Base-by-base conservation (phyloP, 768 basidiomycete species). In the Mrakia hoshinonis region DNA sequence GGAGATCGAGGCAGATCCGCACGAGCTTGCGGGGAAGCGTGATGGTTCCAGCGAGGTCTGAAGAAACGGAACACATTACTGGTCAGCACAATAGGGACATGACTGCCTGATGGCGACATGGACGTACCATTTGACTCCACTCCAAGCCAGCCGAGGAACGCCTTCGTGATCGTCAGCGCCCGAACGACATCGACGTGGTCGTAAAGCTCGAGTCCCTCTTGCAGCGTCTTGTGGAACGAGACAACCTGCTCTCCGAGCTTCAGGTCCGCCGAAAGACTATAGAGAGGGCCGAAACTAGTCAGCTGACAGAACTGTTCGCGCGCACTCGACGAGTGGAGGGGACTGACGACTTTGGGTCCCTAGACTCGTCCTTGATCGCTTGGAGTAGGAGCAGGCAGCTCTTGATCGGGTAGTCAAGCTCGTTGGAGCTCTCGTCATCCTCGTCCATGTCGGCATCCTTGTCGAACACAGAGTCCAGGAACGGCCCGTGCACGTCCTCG, bases 361-460 rank as follows among this genome's bases (percentile, higher is more conserved):
- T 65, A 22, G 49, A 46, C 55, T 72, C 70, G 13, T 61, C 65
- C 54, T 55, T 61, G 34, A 72, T 26, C 1, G 65, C 26, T n/a
- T 54, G 36, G 6, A 72, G 34, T 9, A 72, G 24, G 4, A 67
- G 65, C 20, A 72, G 48, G 13, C 51, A 47, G 65, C 65, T 67
- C 31, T 38, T 52, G 55, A 72, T 55, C 7, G 70, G 66, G 54
- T 67, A 72, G 34, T 72, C 70, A 43, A 72, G 31, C 34, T 66
- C 66, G 58, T 52, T 60, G 24, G 67, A 55, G 36, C 39, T 46
- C 29, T 72, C 70, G 4, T 66, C 39, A n/a, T 46, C 68, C 5
- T 71, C 70, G 64, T 72, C 70, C 29, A 36, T 49, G 20, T 66
- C 48, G 5, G 38, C 55, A 26, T 72, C 70, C 11, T 26, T 22